These are phyloP conservation scores for Colletotrichum sp. DNA, from an alignment of 2,329 filamentous ascomycete genomes.

Conservation along the genomic window DNA sequence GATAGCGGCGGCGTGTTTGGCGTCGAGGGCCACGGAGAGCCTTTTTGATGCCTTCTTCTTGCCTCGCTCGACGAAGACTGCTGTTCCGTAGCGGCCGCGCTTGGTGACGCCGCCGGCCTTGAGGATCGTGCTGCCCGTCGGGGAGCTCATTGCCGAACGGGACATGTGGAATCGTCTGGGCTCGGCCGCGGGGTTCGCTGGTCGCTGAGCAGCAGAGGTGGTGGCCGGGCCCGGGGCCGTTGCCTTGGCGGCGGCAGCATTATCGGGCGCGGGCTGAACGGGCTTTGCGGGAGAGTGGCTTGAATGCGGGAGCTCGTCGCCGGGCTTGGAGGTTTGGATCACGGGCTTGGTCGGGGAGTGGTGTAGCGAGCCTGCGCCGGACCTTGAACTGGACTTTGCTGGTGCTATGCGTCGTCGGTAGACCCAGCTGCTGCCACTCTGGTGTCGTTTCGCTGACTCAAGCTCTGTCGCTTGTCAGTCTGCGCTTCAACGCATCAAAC, in stretches of 20 bases:
- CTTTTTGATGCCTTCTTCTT: slow-evolving; percentile 36
- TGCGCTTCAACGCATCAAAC: neutral
- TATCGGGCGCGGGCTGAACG: neutral
- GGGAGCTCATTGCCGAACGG: slow-evolving; percentile 43
- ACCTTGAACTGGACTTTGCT: slow-evolving; percentile 27
- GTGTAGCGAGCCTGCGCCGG: slow-evolving; percentile 13
- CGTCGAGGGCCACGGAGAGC: slow-evolving; percentile 29
- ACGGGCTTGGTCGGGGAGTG: slow-evolving; percentile 38
- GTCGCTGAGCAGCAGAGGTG: slow-evolving; percentile 6
- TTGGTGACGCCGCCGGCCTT: slow-evolving; percentile 40
- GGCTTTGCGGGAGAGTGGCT: slow-evolving; percentile 25
- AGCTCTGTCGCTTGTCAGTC: slow-evolving; percentile 44
- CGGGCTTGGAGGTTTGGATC: slow-evolving; percentile 54
- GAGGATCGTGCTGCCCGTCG: slow-evolving; percentile 28
- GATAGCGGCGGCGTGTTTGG: neutral
- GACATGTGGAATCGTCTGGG: slow-evolving; percentile 63
- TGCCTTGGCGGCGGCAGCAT: neutral
- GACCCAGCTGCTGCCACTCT: slow-evolving; percentile 56
- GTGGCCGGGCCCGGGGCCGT: neutral
- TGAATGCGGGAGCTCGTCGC: slow-evolving; percentile 33
- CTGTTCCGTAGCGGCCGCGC: slow-evolving; percentile 44
- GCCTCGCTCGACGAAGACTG: slow-evolving; percentile 62
- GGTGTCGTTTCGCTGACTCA: slow-evolving; percentile 59
- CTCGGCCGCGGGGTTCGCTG: slow-evolving; percentile 30
- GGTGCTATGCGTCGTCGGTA: slow-evolving; percentile 56